Conservation (phyloP, 345 rosid species). For the Salix koriyanagi region DNA sequence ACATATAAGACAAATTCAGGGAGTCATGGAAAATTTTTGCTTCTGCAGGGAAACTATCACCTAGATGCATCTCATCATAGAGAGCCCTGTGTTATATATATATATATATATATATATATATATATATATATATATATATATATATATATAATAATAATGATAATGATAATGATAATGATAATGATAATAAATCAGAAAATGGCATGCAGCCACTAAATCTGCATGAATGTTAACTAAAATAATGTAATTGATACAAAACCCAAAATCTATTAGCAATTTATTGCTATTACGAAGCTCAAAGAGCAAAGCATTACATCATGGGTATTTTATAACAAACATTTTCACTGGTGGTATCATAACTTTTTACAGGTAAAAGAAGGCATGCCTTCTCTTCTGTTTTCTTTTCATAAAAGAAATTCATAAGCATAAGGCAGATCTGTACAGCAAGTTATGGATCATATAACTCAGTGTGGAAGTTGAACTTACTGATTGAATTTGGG, state of each 20-base stretch:
- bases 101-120: neutral
- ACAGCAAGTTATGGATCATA: neutral
- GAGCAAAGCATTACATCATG: neutral
- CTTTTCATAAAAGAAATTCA: neutral
- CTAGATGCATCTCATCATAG: neutral
- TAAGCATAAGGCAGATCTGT: neutral
- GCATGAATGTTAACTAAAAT: neutral
- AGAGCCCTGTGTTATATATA: neutral
- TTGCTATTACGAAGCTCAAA: constrained; percentile 2
- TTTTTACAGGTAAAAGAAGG: constrained; percentile 2
- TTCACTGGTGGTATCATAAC: neutral
- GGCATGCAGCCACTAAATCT: neutral
- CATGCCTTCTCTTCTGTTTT: neutral
- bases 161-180: too few species aligned
- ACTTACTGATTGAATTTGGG: constrained; percentile 48
- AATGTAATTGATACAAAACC: neutral
- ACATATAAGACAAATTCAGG: neutral
- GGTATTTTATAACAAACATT: neutral
- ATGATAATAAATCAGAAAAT: neutral
- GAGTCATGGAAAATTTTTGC: neutral
- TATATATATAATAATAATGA: too few species aligned
- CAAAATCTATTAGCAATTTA: neutral
- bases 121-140: neutral
- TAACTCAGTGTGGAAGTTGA: constrained; percentile 7
- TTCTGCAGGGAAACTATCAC: neutral